These are phyloP conservation scores for Septoria petroselini DNA, from an alignment of 2,329 filamentous ascomycete genomes.

Conservation along the genomic window DNA sequence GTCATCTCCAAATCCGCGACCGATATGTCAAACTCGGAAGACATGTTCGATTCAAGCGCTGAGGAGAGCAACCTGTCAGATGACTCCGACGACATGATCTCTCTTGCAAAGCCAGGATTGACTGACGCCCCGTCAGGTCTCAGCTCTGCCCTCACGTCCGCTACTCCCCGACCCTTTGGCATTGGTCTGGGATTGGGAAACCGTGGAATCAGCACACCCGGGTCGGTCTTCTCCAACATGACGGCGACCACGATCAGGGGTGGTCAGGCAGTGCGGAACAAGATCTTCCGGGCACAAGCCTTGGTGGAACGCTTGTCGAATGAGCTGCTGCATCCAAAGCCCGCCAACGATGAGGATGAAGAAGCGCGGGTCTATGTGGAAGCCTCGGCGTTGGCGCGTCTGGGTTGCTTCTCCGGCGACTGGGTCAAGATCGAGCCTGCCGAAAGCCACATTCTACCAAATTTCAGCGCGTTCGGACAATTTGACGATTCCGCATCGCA, in stretches of 20 bases:
- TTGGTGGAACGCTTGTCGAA: conserved; percentile 69
- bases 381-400: conserved; percentile 75
- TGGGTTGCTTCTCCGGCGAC: conserved; percentile 95
- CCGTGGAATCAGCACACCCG: conserved; percentile 76
- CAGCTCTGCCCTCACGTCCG: conserved; percentile 73
- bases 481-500: conserved; percentile 64
- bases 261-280: conserved; percentile 64
- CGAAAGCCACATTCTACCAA: conserved; percentile 68
- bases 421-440: conserved; percentile 85
- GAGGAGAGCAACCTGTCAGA: conserved; percentile 80
- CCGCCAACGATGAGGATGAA: conserved; percentile 79
- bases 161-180: conserved; percentile 73
- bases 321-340: conserved; percentile 80
- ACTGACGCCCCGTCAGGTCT: conserved; percentile 75
- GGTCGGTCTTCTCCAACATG: conserved; percentile 84
- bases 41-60: conserved; percentile 58
- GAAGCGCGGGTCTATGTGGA: conserved; percentile 86
- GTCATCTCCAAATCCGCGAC: conserved; percentile 38
- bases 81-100: conserved; percentile 93
- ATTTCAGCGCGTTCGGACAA: conserved; percentile 64
- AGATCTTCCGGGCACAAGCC: conserved; percentile 79
- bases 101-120: conserved; percentile 73
- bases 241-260: conserved; percentile 78
- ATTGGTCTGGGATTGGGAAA: conserved; percentile 50
- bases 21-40: conserved; percentile 46